Conservation (phyloP, 2,329 filamentous ascomycete species). For the Epichloe elymi region DNA sequence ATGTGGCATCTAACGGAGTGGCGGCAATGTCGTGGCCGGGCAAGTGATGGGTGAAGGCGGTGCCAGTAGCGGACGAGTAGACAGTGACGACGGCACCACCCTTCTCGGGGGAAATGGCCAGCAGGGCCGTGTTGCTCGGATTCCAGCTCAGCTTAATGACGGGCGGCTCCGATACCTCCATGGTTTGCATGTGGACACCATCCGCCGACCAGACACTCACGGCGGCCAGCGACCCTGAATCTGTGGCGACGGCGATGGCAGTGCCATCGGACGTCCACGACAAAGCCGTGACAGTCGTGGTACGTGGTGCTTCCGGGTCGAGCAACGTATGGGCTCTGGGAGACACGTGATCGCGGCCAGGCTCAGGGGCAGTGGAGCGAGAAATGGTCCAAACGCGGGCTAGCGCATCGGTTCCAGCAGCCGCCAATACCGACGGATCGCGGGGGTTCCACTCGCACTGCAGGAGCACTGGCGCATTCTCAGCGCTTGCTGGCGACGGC, state of each 20-base stretch:
- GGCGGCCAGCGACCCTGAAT: conserved; percentile 36
- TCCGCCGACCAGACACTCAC: conserved; percentile 44
- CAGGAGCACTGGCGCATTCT: conserved; percentile 48
- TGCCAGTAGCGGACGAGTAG: conserved; percentile 31
- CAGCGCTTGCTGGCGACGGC: conserved; percentile 25
- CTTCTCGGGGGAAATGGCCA: conserved; percentile 46
- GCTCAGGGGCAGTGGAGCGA: conserved; percentile 34
- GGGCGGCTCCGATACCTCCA: conserved; percentile 46
- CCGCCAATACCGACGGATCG: conserved; percentile 52
- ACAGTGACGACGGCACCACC: conserved; percentile 42
- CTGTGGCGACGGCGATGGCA: conserved; percentile 44
- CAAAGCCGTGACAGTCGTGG: conserved; percentile 43
- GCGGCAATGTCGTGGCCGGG: conserved; percentile 35
- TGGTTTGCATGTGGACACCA: conserved; percentile 36
- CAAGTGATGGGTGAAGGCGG: conserved; percentile 34
- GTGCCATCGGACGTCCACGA: conserved; percentile 46
- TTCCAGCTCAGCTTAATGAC: conserved; percentile 51
- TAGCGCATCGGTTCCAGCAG: conserved; percentile 57
- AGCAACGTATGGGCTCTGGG: conserved; percentile 28
- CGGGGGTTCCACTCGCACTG: conserved; percentile 57
- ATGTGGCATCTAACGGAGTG: conserved; percentile 43
- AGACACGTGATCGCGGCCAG: conserved; percentile 28
- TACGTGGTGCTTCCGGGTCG: conserved; percentile 37
- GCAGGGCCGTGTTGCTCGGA: conserved; percentile 37
- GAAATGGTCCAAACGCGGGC: conserved; percentile 54